phyloP scores from a whole-genome alignment of 306 rosid species.

The Glycine latifolia region DNA sequence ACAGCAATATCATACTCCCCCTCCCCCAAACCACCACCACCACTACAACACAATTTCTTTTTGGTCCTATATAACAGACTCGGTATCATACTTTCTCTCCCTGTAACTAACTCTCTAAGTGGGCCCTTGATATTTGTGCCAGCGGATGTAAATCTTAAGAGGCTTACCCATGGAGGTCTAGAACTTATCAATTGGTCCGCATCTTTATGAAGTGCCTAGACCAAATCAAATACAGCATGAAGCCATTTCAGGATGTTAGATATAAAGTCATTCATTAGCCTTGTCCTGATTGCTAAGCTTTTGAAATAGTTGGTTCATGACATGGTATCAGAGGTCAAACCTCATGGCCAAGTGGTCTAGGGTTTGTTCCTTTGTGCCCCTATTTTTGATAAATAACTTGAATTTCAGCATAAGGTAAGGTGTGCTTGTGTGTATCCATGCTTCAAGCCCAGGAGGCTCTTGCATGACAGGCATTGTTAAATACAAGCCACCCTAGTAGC shows the following conservation, averaged over 20 bases:
- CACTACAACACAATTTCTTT: background rate
- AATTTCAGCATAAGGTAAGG: background rate
- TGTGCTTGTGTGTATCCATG: background rate
- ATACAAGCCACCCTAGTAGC: background rate
- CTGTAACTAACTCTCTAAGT: background rate
- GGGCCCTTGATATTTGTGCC: background rate
- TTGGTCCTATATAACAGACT: background rate
- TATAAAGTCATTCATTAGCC: background rate
- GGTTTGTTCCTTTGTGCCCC: background rate
- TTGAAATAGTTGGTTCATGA: background rate
- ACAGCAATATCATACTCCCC: too few relatives aligned
- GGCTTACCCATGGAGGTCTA: background rate
- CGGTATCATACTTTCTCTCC: background rate
- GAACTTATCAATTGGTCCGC: background rate
- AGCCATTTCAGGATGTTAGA: background rate
- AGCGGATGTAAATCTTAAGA: background rate
- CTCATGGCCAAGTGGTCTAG: background rate
- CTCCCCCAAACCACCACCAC: background rate
- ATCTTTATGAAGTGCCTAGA: constrained; percentile 11
- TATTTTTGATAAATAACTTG: background rate
- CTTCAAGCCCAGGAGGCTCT: background rate
- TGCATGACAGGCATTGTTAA: background rate
- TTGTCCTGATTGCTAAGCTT: constrained; percentile 3
- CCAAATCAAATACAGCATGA: constrained; percentile 13
- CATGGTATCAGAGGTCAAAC: background rate